Base-by-base conservation (phyloP, 306 rosid species). In the Ochetophila trinervis region DNA sequence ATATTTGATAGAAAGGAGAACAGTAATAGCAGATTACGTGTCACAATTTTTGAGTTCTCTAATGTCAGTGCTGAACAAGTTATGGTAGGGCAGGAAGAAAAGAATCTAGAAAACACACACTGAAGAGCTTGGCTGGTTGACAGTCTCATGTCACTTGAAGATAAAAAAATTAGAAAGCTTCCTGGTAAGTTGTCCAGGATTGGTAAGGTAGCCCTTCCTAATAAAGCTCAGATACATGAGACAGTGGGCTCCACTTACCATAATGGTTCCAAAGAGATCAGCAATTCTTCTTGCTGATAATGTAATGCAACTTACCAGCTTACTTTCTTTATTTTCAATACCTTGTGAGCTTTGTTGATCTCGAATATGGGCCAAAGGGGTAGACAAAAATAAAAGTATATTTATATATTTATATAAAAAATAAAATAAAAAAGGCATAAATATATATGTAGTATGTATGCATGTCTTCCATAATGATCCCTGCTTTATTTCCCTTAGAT, bases 211-310 rank as follows among this genome's bases (percentile, higher is more conserved):
- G 24, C 12, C 20, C 8, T 37, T 37, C 24, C 47, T 59, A 34
- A 57, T 57, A 16, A 35, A 30, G 30, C 16, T 35, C 61, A 30
- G 10, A 59, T 59, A 8, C 2, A 5, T 60, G 27, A 50, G 65
- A 2, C 53, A 61, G 14, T 60, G 51, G 51, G 42, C 65, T 60
- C 65, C 52, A 20, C 52, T 19, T 47, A 44, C 37, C 36, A 22
- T 47, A 14, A 62, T 44, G 24, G 49, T 63, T 47, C 12, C 44
- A 63, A 61, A 61, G 4, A 2, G 42, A 2, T 20, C 49, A 63
- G 20, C 55, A 5, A 44, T 23, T 62, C n/a, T 60, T 40, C 20
- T 44, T 62, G 66, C 66, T 44, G 53, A 32, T 35, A 62, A 42
- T 61, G 52, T 20, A 61, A 10, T 23, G 40, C 49, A 15, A 63